Conservation (phyloP, 345 rosid genomes). For the Salix udensis region DNA sequence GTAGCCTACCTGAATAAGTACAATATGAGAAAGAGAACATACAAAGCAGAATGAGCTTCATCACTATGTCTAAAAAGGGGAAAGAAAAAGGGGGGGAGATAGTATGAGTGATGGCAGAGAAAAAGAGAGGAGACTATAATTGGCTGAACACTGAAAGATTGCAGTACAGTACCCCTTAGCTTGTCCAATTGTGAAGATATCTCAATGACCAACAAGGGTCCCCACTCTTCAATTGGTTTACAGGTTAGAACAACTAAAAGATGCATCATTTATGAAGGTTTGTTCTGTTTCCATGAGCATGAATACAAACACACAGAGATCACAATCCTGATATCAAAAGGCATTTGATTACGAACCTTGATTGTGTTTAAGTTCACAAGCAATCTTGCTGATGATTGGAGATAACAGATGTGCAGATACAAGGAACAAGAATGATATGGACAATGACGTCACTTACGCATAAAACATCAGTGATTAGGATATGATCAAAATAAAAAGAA, state of each 20-base stretch:
- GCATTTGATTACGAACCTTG: neutral
- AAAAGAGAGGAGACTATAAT: neutral
- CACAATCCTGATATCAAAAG: neutral
- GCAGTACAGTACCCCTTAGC: neutral
- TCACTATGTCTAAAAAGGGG: neutral
- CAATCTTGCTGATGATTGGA: neutral
- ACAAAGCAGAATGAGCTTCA: neutral
- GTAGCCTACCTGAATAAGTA: constrained; percentile 73
- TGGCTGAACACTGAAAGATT: neutral
- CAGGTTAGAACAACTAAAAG: neutral
- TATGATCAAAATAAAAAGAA: neutral
- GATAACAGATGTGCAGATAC: neutral
- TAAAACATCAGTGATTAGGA: neutral
- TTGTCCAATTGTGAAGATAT: neutral
- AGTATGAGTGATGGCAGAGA: neutral
- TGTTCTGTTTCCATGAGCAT: neutral
- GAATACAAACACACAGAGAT: neutral
- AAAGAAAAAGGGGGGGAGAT: no score
- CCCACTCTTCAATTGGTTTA: neutral
- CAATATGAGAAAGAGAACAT: neutral
- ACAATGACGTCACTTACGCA: neutral
- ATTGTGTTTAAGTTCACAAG: neutral
- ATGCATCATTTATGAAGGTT: neutral
- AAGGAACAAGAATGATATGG: neutral
- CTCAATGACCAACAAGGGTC: neutral